phyloP scores from a whole-genome alignment of 2,329 filamentous ascomycete genomes.

The Epichloe scottii region DNA sequence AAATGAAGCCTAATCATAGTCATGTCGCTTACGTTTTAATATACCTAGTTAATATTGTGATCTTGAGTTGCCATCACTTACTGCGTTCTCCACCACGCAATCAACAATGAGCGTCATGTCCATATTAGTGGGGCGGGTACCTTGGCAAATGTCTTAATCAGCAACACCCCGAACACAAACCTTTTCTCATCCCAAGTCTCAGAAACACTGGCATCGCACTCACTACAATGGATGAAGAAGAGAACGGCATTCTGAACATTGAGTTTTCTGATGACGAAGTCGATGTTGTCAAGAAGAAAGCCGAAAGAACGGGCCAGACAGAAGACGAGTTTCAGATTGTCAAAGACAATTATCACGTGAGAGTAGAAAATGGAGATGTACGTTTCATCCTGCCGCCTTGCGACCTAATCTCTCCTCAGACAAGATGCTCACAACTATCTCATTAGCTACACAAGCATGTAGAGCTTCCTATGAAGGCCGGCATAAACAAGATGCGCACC shows the following conservation, averaged over 20 bases:
- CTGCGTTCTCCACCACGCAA: too few species aligned
- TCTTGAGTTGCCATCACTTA: background rate
- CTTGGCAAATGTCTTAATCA: too few species aligned
- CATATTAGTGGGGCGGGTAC: too few species aligned
- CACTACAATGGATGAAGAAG: constrained; percentile 16
- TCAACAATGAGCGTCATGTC: background rate
- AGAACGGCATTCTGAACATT: constrained; percentile 19
- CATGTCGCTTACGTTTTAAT: too few species aligned
- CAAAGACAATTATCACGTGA: constrained; percentile 31
- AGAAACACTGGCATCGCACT: background rate
- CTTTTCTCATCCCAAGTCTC: background rate
- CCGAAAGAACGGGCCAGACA: constrained; percentile 29
- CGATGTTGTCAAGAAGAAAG: constrained; percentile 7
- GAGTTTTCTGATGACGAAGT: constrained; percentile 20
- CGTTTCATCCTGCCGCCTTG: constrained; percentile 8
- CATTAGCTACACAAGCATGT: constrained; percentile 32
- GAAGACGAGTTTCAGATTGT: constrained; percentile 37
- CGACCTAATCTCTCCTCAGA: background rate
- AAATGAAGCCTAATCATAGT: too few species aligned
- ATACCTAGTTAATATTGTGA: too few species aligned
- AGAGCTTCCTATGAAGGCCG: constrained; percentile 25
- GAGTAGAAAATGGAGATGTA: constrained; percentile 44
- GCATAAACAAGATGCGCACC: constrained; percentile 31
- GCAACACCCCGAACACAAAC: background rate
- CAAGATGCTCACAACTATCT: background rate